Percentiles rank a stretch among this genome's conserved stretches.
Evolutionary conservation across 495 filamentous ascomycete species (phyloP).

Genomic region (Penicillium desertorum): DNA sequence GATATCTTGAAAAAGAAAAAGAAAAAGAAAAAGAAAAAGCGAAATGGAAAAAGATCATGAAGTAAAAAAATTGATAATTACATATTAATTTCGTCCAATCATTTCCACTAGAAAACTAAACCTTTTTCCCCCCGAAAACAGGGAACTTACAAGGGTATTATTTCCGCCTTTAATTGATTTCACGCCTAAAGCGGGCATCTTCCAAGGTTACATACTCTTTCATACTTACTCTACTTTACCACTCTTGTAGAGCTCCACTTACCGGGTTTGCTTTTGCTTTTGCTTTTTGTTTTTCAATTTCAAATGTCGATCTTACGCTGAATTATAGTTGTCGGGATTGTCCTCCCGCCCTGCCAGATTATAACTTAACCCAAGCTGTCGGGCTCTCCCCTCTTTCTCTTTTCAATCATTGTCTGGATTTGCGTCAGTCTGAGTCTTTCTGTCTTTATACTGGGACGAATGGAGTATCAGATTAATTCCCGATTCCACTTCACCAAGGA

Average conservation of each 20-base stretch:
- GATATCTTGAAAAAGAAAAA: too few relatives aligned
- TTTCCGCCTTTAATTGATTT: neutral
- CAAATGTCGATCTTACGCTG: slow-evolving; percentile 24
- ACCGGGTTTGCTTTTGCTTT: slow-evolving; percentile 7
- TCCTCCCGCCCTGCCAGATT: slow-evolving; percentile 41
- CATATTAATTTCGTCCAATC: neutral
- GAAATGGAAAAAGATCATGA: neutral
- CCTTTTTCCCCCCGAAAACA: neutral
- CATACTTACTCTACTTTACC: slow-evolving; percentile 9
- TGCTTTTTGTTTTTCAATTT: slow-evolving; percentile 3
- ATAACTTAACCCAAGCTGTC: slow-evolving; percentile 50
- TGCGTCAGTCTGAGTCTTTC: slow-evolving; percentile 9
- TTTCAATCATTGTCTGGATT: slow-evolving; percentile 9
- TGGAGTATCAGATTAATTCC: slow-evolving; percentile 15
- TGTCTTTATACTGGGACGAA: slow-evolving; percentile 13
- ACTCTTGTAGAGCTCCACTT: slow-evolving; percentile 26
- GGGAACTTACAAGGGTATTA: neutral
- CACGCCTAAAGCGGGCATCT: slow-evolving; percentile 14
- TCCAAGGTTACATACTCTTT: slow-evolving; percentile 9
- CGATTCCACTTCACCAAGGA: slow-evolving; percentile 13
- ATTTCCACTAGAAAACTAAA: neutral
- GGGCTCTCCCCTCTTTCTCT: slow-evolving; percentile 27
- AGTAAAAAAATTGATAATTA: neutral
- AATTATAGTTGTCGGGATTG: slow-evolving; percentile 36
- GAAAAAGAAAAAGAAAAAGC: neutral